Conservation (phyloP, 352 stramenopile genomes). For the Phytophthora aleatoria region DNA sequence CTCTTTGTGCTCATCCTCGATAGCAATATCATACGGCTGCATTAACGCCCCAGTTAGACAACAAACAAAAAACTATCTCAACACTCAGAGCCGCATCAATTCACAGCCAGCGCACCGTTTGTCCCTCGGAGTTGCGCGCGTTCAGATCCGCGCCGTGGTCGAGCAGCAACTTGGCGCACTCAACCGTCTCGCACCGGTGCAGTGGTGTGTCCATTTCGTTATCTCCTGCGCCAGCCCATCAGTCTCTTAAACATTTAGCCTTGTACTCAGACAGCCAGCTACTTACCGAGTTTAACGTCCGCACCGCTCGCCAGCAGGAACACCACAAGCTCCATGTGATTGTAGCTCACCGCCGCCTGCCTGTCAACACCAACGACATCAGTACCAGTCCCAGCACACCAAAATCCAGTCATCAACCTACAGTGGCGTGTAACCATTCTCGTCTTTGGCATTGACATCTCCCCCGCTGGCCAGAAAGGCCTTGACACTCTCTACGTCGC, state of each 20-base stretch:
- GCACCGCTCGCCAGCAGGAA: slow-evolving; percentile 56
- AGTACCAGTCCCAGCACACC: background rate
- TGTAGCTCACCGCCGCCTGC: slow-evolving; percentile 75
- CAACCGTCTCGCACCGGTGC: slow-evolving; percentile 65
- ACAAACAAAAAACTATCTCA: background rate
- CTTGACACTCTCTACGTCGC: slow-evolving; percentile 57
- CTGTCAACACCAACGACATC: slow-evolving; percentile 22
- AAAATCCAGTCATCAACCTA: slow-evolving; percentile 31
- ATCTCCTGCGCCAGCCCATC: slow-evolving; percentile 38
- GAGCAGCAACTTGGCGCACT: slow-evolving; percentile 60
- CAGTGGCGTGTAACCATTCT: slow-evolving; percentile 74
- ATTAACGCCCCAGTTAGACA: slow-evolving; percentile 3
- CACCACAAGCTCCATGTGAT: slow-evolving; percentile 59
- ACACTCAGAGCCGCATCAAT: background rate
- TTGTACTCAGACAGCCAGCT: background rate
- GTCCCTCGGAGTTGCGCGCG: slow-evolving; percentile 60
- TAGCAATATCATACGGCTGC: slow-evolving; percentile 63
- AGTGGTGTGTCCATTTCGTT: slow-evolving; percentile 73
- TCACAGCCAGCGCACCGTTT: slow-evolving; percentile 42
- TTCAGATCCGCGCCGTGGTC: slow-evolving; percentile 64
- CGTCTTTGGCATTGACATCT: slow-evolving; percentile 60
- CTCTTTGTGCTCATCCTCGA: slow-evolving; percentile 67
- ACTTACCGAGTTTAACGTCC: slow-evolving; percentile 44
- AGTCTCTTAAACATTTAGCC: background rate
- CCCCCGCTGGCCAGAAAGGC: slow-evolving; percentile 50